Conservation (phyloP, 371 early-diverging fungal species). For the Lichtheimia ornata region DNA sequence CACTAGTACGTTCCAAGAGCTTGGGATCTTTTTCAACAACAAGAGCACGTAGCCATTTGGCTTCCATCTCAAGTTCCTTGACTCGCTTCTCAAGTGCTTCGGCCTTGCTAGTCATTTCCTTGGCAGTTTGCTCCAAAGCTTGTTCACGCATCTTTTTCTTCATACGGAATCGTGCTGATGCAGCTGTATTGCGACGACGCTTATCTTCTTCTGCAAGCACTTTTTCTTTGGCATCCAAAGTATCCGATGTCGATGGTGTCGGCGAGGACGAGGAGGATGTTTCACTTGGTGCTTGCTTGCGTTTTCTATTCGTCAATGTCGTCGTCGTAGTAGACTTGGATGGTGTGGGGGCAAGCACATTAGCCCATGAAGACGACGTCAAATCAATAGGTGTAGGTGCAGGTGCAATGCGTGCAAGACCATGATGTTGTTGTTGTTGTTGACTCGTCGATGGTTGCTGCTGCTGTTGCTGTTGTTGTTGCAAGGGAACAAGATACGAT, state of each 20-base stretch:
- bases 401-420: conserved; percentile 41
- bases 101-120: conserved; percentile 78
- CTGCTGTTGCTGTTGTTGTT: conserved; percentile 15
- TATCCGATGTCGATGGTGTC: background rate
- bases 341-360: background rate
- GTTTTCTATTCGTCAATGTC: conserved; percentile 8
- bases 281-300: conserved; percentile 8
- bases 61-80: conserved; percentile 87
- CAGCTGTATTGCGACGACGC: conserved; percentile 91
- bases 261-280: conserved; percentile 5
- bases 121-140: conserved; percentile 79
- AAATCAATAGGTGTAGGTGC: conserved; percentile 18
- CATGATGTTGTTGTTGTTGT: conserved; percentile 7
- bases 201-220: conserved; percentile 77
- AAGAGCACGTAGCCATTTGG: conserved; percentile 86
- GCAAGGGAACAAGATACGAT: conserved; percentile 7
- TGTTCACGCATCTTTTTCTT: conserved; percentile 91
- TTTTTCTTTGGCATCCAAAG: conserved; percentile 20
- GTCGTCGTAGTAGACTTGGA: conserved; percentile 1
- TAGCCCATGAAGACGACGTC: background rate
- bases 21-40: conserved; percentile 78
- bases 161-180: conserved; percentile 92
- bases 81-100: conserved; percentile 73
- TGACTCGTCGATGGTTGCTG: conserved; percentile 5
- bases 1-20: conserved; percentile 9